Conservation (phyloP, 1,139 yeast genomes). For the Yamadazyma oceani region DNA sequence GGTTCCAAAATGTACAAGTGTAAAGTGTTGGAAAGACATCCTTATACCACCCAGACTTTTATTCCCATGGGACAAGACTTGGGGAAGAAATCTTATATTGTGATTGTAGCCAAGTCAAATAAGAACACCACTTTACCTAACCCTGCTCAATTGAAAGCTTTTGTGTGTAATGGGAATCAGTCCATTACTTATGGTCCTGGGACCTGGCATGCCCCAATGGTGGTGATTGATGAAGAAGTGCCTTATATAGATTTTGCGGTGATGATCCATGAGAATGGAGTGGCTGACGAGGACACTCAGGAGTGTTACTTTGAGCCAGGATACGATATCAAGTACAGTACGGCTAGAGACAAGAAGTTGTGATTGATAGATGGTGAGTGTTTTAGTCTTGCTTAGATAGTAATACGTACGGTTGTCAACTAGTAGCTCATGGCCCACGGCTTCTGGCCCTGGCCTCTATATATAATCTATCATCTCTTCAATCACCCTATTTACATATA, state of each 20-base stretch:
- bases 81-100: constrained; percentile 58
- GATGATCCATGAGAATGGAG: constrained; percentile 78
- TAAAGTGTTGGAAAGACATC: constrained; percentile 85
- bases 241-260: constrained; percentile 78
- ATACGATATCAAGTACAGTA: constrained; percentile 34
- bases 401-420: too few relatives aligned
- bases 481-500: constrained; percentile 34
- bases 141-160: constrained; percentile 59
- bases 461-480: constrained; percentile 40
- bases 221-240: constrained; percentile 56
- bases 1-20: constrained; percentile 44
- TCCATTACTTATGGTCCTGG: constrained; percentile 85
- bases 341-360: constrained; percentile 15
- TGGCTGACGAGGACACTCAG: constrained; percentile 77
- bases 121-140: constrained; percentile 54
- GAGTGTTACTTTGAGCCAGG: constrained; percentile 75
- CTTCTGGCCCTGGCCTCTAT: constrained; percentile 10
- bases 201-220: constrained; percentile 88
- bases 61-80: constrained; percentile 76
- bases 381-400: too few relatives aligned
- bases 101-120: constrained; percentile 72
- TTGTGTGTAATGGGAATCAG: constrained; percentile 77
- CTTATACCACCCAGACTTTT: constrained; percentile 87
- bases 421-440: too few relatives aligned
- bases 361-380: constrained; percentile 10